These are phyloP conservation scores for Plasmodium cynomolgi DNA, from an alignment of 169 alveolate species.

Conservation along the genomic window DNA sequence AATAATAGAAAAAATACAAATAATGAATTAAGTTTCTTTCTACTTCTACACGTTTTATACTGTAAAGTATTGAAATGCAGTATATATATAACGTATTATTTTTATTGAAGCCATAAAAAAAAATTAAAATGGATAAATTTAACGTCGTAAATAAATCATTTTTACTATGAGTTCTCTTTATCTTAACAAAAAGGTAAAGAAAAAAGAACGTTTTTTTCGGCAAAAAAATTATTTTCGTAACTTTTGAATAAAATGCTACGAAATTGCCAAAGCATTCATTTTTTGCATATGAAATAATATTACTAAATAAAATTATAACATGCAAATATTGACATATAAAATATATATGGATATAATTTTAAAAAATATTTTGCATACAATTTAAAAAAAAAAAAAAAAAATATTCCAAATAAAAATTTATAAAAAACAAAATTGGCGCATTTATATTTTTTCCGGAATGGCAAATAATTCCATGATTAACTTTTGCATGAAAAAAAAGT, in stretches of 20 bases:
- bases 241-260: neutral
- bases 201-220: neutral
- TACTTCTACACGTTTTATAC: neutral
- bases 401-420: neutral
- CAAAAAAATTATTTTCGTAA: neutral
- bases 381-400: neutral
- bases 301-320: neutral
- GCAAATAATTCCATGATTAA: neutral
- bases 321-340: neutral
- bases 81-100: neutral
- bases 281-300: neutral
- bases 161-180: neutral
- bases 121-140: neutral
- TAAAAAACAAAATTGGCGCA: neutral
- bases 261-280: neutral
- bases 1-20: neutral
- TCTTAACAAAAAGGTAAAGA: neutral
- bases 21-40: neutral
- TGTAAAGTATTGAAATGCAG: neutral
- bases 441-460: neutral
- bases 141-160: neutral
- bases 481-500: neutral
- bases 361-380: neutral
- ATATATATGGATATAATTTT: neutral
- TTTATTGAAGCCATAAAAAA: neutral